Percentiles rank a stretch among this genome's conserved stretches.
Evolutionary conservation across 768 basidiomycete species (phyloP).

Genomic region (Rhizopogon roseolus): DNA sequence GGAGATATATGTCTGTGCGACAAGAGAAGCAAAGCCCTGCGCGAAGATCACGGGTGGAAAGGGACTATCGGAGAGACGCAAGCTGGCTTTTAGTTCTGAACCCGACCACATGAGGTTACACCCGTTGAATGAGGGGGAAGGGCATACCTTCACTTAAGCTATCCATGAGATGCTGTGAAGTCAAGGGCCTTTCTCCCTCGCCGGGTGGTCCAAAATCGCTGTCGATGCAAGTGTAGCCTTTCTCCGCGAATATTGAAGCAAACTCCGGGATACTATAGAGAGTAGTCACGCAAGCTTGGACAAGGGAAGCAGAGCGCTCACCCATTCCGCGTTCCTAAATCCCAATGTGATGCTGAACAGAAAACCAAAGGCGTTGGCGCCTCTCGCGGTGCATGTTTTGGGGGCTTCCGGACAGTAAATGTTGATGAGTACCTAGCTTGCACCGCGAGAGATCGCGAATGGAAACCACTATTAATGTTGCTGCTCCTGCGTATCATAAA

Average conservation of each 20-base stretch:
- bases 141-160: constrained; percentile 25
- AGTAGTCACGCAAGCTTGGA: not conserved
- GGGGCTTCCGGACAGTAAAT: constrained; percentile 33
- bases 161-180: constrained; percentile 28
- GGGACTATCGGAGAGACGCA: constrained; percentile 39
- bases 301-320: constrained; percentile 13
- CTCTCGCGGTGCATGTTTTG: constrained; percentile 38
- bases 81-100: constrained; percentile 34
- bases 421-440: constrained; percentile 18
- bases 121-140: not conserved
- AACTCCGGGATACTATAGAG: constrained; percentile 28
- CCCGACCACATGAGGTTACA: not conserved
- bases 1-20: constrained; percentile 66
- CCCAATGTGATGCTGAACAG: constrained; percentile 44
- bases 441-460: not conserved
- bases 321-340: constrained; percentile 33
- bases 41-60: constrained; percentile 59
- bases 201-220: constrained; percentile 31
- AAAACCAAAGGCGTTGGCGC: constrained; percentile 52
- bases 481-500: not conserved
- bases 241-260: constrained; percentile 37
- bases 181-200: not conserved
- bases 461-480: too few species aligned
- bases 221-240: constrained; percentile 46
- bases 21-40: constrained; percentile 41